A percentile compares a stretch with the other conserved stretches of the same genome.
Conservation (phyloP, 2,329 filamentous ascomycete genomes). For the Fusarium sp. region DNA sequence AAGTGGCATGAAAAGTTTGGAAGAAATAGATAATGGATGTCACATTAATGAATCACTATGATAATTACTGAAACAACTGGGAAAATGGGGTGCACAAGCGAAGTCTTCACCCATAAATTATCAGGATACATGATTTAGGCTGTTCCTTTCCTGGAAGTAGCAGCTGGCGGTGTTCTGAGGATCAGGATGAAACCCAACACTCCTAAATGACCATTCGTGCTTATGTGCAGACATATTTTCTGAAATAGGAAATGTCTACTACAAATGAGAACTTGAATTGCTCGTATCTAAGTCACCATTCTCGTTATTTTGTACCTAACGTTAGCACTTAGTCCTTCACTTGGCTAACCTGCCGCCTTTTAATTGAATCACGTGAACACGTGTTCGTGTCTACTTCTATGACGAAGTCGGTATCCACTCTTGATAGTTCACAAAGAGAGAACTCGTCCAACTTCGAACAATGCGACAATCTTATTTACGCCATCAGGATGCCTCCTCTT, state of each 20-base stretch:
- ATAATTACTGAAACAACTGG: neutral
- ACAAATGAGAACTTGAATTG: neutral
- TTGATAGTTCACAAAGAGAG: slow-evolving; percentile 3
- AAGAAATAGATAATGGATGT: slow-evolving; percentile 55
- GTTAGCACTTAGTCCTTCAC: neutral
- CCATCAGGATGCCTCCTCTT: slow-evolving; percentile 72
- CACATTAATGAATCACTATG: neutral
- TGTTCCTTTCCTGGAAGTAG: neutral
- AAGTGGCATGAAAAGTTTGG: slow-evolving; percentile 75
- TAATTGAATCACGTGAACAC: slow-evolving; percentile 25
- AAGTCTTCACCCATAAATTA: neutral
- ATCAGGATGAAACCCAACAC: neutral
- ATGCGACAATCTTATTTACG: slow-evolving; percentile 28
- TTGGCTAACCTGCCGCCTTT: neutral
- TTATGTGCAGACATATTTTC: neutral
- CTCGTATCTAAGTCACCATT: neutral
- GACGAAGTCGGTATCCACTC: slow-evolving; percentile 29
- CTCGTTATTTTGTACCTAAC: neutral
- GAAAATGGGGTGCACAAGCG: slow-evolving; percentile 2
- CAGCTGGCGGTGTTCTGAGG: neutral
- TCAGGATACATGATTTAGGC: neutral
- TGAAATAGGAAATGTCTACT: neutral
- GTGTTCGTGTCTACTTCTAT: slow-evolving; percentile 27
- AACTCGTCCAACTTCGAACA: slow-evolving; percentile 9
- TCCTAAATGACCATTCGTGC: neutral